Conservation (phyloP, 1,284 basidiomycete species). For the Leccinum colubrinum region DNA sequence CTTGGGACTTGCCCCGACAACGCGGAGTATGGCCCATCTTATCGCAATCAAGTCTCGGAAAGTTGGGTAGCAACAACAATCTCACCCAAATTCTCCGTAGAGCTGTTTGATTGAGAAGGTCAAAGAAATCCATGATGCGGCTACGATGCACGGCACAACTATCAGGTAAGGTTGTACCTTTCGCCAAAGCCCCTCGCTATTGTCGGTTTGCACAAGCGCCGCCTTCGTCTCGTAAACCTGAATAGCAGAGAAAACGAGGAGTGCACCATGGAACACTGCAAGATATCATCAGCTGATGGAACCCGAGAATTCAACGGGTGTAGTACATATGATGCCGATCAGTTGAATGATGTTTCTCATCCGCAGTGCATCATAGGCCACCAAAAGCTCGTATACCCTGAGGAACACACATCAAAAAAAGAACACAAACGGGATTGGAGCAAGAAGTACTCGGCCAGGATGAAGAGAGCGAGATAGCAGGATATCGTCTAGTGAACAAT, state of each 20-base stretch:
- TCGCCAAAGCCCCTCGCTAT: constrained; percentile 35
- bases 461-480: constrained; percentile 79
- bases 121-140: constrained; percentile 49
- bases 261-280: constrained; percentile 69
- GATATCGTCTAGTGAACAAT: constrained; percentile 60
- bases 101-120: constrained; percentile 54
- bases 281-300: constrained; percentile 19
- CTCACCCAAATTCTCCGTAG: constrained; percentile 63
- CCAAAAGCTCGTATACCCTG: constrained; percentile 69
- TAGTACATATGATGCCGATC: constrained; percentile 65
- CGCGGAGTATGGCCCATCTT: constrained; percentile 84
- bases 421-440: neutral
- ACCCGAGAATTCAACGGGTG: neutral
- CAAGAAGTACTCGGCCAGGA: constrained; percentile 64
- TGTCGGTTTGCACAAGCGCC: constrained; percentile 44
- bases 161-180: constrained; percentile 50
- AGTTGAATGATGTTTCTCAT: constrained; percentile 76
- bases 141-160: constrained; percentile 53
- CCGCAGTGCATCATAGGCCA: constrained; percentile 76
- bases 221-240: constrained; percentile 69
- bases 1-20: constrained; percentile 76
- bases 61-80: neutral
- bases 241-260: constrained; percentile 69
- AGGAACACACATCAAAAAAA: constrained; percentile 1
- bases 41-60: constrained; percentile 9